Evolutionary conservation across 495 filamentous ascomycete genomes (phyloP).

Genomic region (Aspergillus affinis): DNA sequence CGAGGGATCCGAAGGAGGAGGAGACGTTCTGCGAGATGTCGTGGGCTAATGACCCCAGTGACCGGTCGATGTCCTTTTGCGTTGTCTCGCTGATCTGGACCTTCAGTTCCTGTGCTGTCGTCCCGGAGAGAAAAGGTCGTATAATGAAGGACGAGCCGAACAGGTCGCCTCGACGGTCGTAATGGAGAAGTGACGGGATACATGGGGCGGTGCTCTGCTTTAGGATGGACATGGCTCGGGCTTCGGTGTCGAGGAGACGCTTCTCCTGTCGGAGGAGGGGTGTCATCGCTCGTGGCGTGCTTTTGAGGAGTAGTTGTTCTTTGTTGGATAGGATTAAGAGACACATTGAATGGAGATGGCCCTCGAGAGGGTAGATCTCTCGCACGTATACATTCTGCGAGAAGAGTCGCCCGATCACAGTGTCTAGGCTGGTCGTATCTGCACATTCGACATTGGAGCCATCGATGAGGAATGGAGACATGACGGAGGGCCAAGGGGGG

Average conservation of each 20-base stretch:
- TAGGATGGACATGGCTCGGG: conserved; percentile 50
- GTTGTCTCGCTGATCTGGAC: conserved; percentile 35
- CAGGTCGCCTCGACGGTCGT: conserved; percentile 39
- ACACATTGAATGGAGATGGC: conserved; percentile 54
- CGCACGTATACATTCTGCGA: conserved; percentile 41
- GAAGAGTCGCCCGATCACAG: conserved; percentile 41
- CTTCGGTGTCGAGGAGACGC: conserved; percentile 56
- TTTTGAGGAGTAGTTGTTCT: conserved; percentile 51
- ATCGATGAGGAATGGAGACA: conserved; percentile 18
- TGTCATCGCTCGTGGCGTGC: conserved; percentile 49
- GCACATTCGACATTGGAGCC: conserved; percentile 18
- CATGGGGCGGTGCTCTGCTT: conserved; percentile 43
- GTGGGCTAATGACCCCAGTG: conserved; percentile 34
- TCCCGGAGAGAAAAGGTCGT: conserved; percentile 48
- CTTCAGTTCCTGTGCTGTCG: conserved; percentile 41
- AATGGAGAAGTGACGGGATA: conserved; percentile 53
- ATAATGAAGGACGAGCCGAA: conserved; percentile 50
- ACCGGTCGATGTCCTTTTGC: conserved; percentile 44
- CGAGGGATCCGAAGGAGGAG: conserved; percentile 49
- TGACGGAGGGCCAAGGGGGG: conserved; percentile 9
- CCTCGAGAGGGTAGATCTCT: conserved; percentile 42
- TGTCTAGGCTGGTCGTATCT: conserved; percentile 35
- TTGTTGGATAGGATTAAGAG: conserved; percentile 55
- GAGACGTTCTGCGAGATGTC: conserved; percentile 41
- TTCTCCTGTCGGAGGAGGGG: conserved; percentile 60